phyloP scores from a whole-genome alignment of 108 stramenopile species.

The Schizochytrium sp. region DNA sequence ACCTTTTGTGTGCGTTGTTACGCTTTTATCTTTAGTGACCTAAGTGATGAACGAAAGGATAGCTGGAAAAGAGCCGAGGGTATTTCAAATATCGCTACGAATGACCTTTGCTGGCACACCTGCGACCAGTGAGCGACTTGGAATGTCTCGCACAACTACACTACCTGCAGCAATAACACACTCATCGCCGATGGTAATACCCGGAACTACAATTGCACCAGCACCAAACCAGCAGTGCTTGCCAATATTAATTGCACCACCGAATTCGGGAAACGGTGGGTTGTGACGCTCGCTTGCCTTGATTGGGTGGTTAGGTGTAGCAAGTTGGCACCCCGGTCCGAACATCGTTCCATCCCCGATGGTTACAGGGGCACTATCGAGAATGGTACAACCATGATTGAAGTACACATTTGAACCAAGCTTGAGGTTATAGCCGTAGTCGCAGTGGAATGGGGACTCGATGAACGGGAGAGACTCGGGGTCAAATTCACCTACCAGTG shows the following conservation, averaged over 20 bases:
- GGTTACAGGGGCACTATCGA: constrained; percentile 73
- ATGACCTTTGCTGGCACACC: constrained; percentile 75
- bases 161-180: constrained; percentile 77
- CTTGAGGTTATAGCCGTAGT: constrained; percentile 77
- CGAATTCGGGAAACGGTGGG: constrained; percentile 66
- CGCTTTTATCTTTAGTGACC: too few relatives aligned
- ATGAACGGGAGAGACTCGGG: constrained; percentile 54
- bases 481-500: background rate
- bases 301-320: constrained; percentile 77
- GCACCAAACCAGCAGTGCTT: constrained; percentile 81
- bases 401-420: constrained; percentile 77
- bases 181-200: constrained; percentile 74
- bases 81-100: background rate
- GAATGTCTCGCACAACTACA: constrained; percentile 75
- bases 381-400: constrained; percentile 79
- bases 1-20: too few relatives aligned
- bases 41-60: too few relatives aligned
- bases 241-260: constrained; percentile 75
- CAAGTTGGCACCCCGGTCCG: constrained; percentile 75
- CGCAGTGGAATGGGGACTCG: constrained; percentile 78
- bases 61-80: too few relatives aligned
- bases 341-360: constrained; percentile 77
- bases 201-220: constrained; percentile 74
- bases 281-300: constrained; percentile 65
- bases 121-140: constrained; percentile 69